Conservation (phyloP, 176 grass and related monocot genomes). For the Oryza officinalis region DNA sequence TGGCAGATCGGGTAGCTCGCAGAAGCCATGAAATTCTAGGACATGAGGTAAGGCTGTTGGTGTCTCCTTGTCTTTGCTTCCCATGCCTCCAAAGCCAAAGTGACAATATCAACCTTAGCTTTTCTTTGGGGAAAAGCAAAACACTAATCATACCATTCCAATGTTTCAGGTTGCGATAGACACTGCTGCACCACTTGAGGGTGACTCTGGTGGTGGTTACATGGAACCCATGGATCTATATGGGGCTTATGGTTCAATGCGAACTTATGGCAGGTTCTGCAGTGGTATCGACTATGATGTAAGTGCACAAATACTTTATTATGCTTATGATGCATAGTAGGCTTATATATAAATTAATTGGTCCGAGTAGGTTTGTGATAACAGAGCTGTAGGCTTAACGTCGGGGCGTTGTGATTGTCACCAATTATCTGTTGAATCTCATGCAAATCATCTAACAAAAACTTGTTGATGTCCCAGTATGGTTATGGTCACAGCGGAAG, state of each 20-base stretch:
- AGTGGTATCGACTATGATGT: constrained; percentile 70
- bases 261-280: constrained; percentile 65
- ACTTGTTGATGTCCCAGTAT: constrained; percentile 32
- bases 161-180: constrained; percentile 76
- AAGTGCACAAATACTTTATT: constrained; percentile 32
- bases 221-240: constrained; percentile 65
- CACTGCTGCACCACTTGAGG: constrained; percentile 73
- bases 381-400: neutral
- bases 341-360: neutral
- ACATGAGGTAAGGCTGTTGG: constrained; percentile 58
- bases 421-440: neutral
- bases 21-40: constrained; percentile 92
- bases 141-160: neutral
- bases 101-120: neutral
- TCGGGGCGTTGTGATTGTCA: neutral
- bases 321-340: neutral
- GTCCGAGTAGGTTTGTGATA: neutral
- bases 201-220: constrained; percentile 52
- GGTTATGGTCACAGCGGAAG: constrained; percentile 57
- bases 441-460: neutral
- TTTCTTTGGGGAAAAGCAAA: neutral
- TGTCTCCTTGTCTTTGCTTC: neutral
- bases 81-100: neutral
- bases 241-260: constrained; percentile 70
- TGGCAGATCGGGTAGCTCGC: constrained; percentile 75